These are phyloP conservation scores for Cordyceps pruinosa DNA, from an alignment of 2,329 filamentous ascomycete species.

Conservation along the genomic window DNA sequence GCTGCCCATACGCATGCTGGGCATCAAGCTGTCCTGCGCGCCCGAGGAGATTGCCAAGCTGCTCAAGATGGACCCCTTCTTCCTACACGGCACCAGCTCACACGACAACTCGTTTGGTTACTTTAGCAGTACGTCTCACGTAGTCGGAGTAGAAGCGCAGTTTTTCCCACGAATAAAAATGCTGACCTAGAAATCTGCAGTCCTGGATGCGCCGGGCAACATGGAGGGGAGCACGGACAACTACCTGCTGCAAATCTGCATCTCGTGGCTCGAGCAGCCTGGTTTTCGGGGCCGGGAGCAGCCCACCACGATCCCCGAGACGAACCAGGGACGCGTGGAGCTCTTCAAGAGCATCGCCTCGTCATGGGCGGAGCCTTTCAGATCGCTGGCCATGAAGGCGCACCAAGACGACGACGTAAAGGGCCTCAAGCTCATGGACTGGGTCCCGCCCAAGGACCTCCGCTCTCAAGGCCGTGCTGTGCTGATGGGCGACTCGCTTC, in stretches of 20 bases:
- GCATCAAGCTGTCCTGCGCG: slow-evolving; percentile 36
- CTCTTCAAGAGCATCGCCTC: slow-evolving; percentile 38
- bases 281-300: slow-evolving; percentile 26
- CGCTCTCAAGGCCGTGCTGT: slow-evolving; percentile 35
- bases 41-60: slow-evolving; percentile 35
- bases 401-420: slow-evolving; percentile 36
- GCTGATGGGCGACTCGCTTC: slow-evolving; percentile 48
- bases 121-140: slow-evolving; percentile 36
- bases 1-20: slow-evolving; percentile 43
- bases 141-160: too few species aligned
- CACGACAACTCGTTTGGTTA: slow-evolving; percentile 47
- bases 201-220: slow-evolving; percentile 43
- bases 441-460: slow-evolving; percentile 32
- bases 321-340: slow-evolving; percentile 29
- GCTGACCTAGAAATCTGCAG: too few species aligned
- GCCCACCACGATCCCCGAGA: slow-evolving; percentile 33
- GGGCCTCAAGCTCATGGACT: slow-evolving; percentile 41
- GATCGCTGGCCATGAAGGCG: slow-evolving; percentile 32
- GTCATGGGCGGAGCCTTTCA: slow-evolving; percentile 45
- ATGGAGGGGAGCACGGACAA: slow-evolving; percentile 24
- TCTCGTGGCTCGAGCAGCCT: slow-evolving; percentile 42
- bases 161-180: too few species aligned
- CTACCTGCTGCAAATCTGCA: slow-evolving; percentile 42
- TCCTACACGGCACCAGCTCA: slow-evolving; percentile 45
- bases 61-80: slow-evolving; percentile 43